These are phyloP conservation scores for Geranomyces variabilis DNA, from an alignment of 192 early-diverging fungal genomes.

Conservation along the genomic window DNA sequence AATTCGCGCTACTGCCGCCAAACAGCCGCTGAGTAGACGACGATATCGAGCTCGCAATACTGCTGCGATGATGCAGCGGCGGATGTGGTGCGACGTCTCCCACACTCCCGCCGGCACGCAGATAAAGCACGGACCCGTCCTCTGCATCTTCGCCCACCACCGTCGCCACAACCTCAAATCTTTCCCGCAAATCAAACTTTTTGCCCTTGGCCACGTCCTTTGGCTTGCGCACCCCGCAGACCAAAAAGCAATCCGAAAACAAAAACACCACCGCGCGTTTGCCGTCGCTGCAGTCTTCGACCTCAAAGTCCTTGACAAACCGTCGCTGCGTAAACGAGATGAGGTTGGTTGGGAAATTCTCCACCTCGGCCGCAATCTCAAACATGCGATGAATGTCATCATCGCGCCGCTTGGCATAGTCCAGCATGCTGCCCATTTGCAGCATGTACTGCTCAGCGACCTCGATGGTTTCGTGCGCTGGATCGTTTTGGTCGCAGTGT, in stretches of 20 bases:
- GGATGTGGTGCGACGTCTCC: too few species aligned
- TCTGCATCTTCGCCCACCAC: too few species aligned
- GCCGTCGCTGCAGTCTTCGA: constrained; percentile 7
- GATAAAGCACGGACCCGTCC: too few species aligned
- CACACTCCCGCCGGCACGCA: too few species aligned
- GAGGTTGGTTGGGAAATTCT: constrained; percentile 29
- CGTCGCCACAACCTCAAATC: too few species aligned
- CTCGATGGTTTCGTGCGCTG: constrained; percentile 21
- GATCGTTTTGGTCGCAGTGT: constrained; percentile 16
- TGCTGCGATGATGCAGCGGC: too few species aligned
- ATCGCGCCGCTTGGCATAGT: constrained; percentile 31
- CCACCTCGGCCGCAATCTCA: constrained; percentile 25
- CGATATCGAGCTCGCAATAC: too few species aligned
- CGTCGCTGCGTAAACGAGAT: constrained; percentile 32
- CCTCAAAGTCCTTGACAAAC: constrained; percentile 21
- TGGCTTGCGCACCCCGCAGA: constrained; percentile 11
- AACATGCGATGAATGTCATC: constrained; percentile 36
- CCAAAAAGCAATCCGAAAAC: constrained; percentile 30
- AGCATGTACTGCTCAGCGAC: constrained; percentile 37
- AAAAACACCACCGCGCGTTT: constrained; percentile 21
- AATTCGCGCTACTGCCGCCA: too few species aligned
- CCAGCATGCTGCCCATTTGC: constrained; percentile 30
- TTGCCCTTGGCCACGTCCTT: constrained; percentile 8
- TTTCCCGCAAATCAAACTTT: too few species aligned
- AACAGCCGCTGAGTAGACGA: too few species aligned